These are phyloP conservation scores for Maudiozyma bulderi DNA, from an alignment of 805 yeast genomes.

Conservation along the genomic window DNA sequence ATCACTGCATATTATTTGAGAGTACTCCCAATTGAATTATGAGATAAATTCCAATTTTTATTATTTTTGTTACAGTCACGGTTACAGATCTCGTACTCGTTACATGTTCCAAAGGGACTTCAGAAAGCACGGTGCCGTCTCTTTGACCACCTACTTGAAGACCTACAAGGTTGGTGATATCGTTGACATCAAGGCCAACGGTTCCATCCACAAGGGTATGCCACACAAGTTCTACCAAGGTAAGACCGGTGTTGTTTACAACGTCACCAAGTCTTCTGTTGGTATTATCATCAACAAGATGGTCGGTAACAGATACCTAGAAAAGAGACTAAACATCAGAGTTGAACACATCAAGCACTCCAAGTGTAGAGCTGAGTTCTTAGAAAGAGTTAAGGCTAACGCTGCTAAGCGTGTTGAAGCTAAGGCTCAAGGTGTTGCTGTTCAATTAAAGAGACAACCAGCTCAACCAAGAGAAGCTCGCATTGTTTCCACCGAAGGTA, in stretches of 20 bases:
- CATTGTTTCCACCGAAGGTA: conserved; percentile 70
- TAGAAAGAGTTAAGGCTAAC: conserved; percentile 95
- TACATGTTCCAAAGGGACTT: conserved; percentile 99
- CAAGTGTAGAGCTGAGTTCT: conserved; percentile 98
- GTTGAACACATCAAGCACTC: conserved; percentile 99
- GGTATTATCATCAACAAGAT: conserved; percentile 98
- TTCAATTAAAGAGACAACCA: conserved; percentile 95
- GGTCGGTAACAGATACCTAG: conserved; percentile 97
- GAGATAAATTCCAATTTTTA: not conserved
- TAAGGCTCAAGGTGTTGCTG: conserved; percentile 84
- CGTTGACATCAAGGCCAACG: conserved; percentile 98
- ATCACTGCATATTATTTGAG: no score
- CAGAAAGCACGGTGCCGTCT: conserved; percentile 88
- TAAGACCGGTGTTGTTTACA: conserved; percentile 98
- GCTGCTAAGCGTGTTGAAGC: conserved; percentile 92
- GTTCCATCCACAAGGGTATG: conserved; percentile 99
- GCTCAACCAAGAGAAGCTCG: conserved; percentile 93
- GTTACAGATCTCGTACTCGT: conserved; percentile 99
- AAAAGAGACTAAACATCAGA: conserved; percentile 97
- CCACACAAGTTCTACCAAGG: conserved; percentile 99
- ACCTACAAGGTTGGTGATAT: conserved; percentile 98
- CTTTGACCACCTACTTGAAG: conserved; percentile 95
- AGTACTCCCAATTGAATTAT: no score
- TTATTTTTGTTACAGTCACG: conserved; percentile 49
- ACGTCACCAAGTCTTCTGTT: conserved; percentile 96